Percentiles rank a stretch among this genome's conserved stretches.
phyloP scores from a whole-genome alignment of 805 yeast genomes.

The Clavispora phyllophila region DNA sequence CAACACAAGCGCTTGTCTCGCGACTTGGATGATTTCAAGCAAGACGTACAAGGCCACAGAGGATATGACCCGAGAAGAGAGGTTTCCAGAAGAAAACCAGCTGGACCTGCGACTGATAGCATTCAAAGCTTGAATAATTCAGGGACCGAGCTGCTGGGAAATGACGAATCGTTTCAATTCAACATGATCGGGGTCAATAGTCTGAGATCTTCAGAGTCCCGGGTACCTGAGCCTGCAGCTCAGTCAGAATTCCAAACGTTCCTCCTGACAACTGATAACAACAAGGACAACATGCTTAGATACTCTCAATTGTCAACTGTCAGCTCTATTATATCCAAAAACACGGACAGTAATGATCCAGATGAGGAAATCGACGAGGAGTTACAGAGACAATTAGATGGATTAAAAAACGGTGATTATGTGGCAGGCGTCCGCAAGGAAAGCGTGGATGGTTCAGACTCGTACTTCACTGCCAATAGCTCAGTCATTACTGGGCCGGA shows the following conservation, averaged over 20 bases:
- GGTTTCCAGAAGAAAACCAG: neutral
- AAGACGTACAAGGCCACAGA: constrained; percentile 23
- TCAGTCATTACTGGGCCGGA: constrained; percentile 7
- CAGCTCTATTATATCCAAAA: constrained; percentile 38
- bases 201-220: neutral
- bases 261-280: constrained; percentile 12
- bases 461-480: constrained; percentile 3
- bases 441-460: constrained; percentile 5
- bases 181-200: neutral
- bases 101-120: neutral
- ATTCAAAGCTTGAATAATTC: neutral
- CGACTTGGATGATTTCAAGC: constrained; percentile 24
- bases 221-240: neutral
- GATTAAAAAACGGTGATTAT: constrained; percentile 22
- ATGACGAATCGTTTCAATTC: neutral
- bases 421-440: neutral
- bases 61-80: constrained; percentile 14
- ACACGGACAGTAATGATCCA: constrained; percentile 21
- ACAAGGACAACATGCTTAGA: constrained; percentile 10
- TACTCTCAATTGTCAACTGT: constrained; percentile 37
- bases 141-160: neutral
- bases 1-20: constrained; percentile 12
- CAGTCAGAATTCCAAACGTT: constrained; percentile 23
- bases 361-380: constrained; percentile 34
- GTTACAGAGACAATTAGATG: constrained; percentile 33